Base-by-base conservation (phyloP, 495 filamentous ascomycete genomes). In the Penicillium flavigenum region DNA sequence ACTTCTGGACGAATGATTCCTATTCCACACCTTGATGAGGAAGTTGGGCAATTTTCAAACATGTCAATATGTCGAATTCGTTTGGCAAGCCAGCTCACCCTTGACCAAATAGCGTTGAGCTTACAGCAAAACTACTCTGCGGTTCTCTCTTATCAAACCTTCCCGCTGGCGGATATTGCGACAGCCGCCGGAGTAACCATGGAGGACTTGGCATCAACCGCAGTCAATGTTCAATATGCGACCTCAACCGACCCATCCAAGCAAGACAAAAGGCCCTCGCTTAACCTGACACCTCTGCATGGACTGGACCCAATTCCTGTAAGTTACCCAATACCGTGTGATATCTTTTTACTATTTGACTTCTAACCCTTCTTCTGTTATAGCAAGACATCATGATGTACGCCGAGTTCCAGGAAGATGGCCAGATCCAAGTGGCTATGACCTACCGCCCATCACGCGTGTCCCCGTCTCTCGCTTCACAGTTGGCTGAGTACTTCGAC, bases 131-230 rank as follows among this genome's bases (percentile, higher is more conserved):
- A 74, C 26, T 74, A 73, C 42, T 54, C 69, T 7, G 49, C 72
- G 27, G 71, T 67, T 57, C 58, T 72, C 16, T 51, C 58, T 7
- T 69, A 68, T 54, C 74, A 75, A 47, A 61, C 63, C 11, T 75
- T 66, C 58, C 74, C 73, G 2, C 53, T 78, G 20, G 66, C 67
- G 9, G 59, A 65, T 11, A 68, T 78, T 42, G 74, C 76, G 39
- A 72, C 72, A 20, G 29, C 54, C 11, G 54, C 46, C 2, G 54
- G 54, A 36, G 20, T 50, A 9, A 11, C 34, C 4, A 50, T 57
- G 31, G 31, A 50, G 19, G 45, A 49, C 4, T 17, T 57, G n/a
- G 36, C 54, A 4, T 50, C 46, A 7, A 57, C 54, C n/a, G 54
- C 45, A 1, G 34, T 57, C 46, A 57, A 50, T 29, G 46, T 57